phyloP scores from a whole-genome alignment of 1,139 yeast genomes.

The Pichia sp. region DNA sequence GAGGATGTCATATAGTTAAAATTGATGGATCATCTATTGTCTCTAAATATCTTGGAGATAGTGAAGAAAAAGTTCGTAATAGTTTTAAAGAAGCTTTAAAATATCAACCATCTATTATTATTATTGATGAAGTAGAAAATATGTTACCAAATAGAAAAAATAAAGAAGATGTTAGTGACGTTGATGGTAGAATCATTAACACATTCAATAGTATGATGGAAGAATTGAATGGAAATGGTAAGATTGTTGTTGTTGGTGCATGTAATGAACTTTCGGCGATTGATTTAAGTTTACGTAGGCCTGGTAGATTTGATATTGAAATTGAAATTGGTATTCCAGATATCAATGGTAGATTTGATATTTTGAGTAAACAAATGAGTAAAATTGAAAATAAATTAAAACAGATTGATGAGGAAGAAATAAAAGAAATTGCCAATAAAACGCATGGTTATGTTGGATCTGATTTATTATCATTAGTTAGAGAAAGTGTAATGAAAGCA shows the following conservation, averaged over 20 bases:
- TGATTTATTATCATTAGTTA: conserved; percentile 77
- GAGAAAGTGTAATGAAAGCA: conserved; percentile 85
- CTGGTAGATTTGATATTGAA: conserved; percentile 89
- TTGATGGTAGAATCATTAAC: conserved; percentile 81
- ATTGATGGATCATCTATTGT: conserved; percentile 90
- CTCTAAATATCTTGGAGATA: conserved; percentile 88
- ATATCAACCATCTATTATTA: conserved; percentile 79
- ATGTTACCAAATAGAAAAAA: conserved; percentile 75
- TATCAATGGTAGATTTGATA: conserved; percentile 57
- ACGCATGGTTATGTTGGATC: conserved; percentile 83
- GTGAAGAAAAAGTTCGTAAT: conserved; percentile 78
- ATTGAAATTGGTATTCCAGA: conserved; percentile 78
- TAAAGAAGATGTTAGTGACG: conserved; percentile 77
- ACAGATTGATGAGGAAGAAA: conserved; percentile 45
- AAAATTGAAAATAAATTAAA: conserved; percentile 54
- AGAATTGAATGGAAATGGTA: conserved; percentile 53
- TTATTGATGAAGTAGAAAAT: conserved; percentile 91
- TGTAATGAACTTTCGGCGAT: conserved; percentile 75
- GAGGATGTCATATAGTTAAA: conserved; percentile 72
- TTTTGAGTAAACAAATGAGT: conserved; percentile 53
- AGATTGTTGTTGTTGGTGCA: conserved; percentile 41
- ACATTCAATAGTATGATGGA: conserved; percentile 86
- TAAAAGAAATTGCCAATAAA: conserved; percentile 54
- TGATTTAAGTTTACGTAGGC: conserved; percentile 84
- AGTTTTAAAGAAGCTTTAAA: conserved; percentile 76